Conservation (phyloP, 2,329 filamentous ascomycete species). For the Penicillium sp. region DNA sequence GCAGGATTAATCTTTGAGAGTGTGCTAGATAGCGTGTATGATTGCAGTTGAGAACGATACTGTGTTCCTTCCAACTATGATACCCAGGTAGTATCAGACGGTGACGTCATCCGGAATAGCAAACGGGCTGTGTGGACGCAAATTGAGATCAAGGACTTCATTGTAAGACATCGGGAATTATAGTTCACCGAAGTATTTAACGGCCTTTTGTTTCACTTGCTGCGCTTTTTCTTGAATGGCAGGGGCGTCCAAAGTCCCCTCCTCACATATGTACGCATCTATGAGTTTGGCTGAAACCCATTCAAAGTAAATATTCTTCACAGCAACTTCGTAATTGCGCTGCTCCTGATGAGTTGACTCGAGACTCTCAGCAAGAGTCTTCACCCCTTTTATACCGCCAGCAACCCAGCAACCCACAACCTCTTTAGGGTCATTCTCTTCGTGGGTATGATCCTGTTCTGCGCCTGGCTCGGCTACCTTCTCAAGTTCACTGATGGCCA, state of each 20-base stretch:
- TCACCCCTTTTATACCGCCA: slow-evolving; percentile 23
- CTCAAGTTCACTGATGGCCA: slow-evolving; percentile 60
- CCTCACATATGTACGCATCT: slow-evolving; percentile 57
- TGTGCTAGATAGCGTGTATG: not conserved
- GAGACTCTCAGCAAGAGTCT: slow-evolving; percentile 20
- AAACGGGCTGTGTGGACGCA: not conserved
- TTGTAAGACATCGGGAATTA: not conserved
- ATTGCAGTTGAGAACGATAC: not conserved
- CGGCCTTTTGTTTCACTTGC: slow-evolving; percentile 18
- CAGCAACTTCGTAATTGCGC: slow-evolving; percentile 26
- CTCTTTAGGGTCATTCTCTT: slow-evolving; percentile 57
- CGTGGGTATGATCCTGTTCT: slow-evolving; percentile 50
- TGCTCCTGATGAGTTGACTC: slow-evolving; percentile 12
- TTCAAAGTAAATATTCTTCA: slow-evolving; percentile 58
- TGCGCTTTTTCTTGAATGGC: slow-evolving; percentile 27
- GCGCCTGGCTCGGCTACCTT: slow-evolving; percentile 56
- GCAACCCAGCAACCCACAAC: slow-evolving; percentile 50
- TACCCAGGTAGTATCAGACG: not conserved
- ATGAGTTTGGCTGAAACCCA: slow-evolving; percentile 56
- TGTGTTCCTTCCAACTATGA: not conserved
- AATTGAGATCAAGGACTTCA: no score
- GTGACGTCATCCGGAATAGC: slow-evolving; percentile 2
- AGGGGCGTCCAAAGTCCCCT: slow-evolving; percentile 41
- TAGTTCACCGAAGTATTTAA: slow-evolving; percentile 23
- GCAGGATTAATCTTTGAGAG: not conserved